Evolutionary conservation across 805 yeast genomes (phyloP).

Genomic region (Ogataea degrootiae): DNA sequence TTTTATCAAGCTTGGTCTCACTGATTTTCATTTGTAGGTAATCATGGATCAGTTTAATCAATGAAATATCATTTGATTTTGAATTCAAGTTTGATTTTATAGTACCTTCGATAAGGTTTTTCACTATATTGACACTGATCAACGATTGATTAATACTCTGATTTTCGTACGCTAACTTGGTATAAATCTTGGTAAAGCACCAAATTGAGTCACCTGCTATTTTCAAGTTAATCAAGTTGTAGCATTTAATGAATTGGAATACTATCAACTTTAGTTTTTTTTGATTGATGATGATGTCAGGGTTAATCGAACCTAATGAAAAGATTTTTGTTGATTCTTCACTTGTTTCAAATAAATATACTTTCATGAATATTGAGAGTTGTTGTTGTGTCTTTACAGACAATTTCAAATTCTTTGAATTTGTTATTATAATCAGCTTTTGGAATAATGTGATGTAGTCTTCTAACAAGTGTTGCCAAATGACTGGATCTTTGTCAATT

Average conservation of each 20-base stretch:
- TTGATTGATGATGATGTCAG: constrained; percentile 56
- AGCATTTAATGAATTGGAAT: constrained; percentile 43
- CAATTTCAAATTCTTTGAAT: constrained; percentile 31
- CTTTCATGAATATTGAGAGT: constrained; percentile 49
- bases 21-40: constrained; percentile 44
- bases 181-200: constrained; percentile 58
- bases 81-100: constrained; percentile 43
- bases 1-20: constrained; percentile 39
- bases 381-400: constrained; percentile 56
- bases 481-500: constrained; percentile 78
- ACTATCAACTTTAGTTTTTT: constrained; percentile 43
- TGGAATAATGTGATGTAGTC: constrained; percentile 53
- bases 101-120: constrained; percentile 53
- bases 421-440: constrained; percentile 34
- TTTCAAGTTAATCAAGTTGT: constrained; percentile 53
- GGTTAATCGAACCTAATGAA: constrained; percentile 68
- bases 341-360: constrained; percentile 56
- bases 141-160: constrained; percentile 25
- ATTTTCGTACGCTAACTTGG: constrained; percentile 30
- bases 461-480: constrained; percentile 71
- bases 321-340: constrained; percentile 57
- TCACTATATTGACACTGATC: constrained; percentile 33
- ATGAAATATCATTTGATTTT: constrained; percentile 45
- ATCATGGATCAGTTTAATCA: constrained; percentile 45
- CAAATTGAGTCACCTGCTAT: constrained; percentile 59